phyloP scores from a whole-genome alignment of 1,139 yeast species.

The Nakaseomyces uthaithaninus region DNA sequence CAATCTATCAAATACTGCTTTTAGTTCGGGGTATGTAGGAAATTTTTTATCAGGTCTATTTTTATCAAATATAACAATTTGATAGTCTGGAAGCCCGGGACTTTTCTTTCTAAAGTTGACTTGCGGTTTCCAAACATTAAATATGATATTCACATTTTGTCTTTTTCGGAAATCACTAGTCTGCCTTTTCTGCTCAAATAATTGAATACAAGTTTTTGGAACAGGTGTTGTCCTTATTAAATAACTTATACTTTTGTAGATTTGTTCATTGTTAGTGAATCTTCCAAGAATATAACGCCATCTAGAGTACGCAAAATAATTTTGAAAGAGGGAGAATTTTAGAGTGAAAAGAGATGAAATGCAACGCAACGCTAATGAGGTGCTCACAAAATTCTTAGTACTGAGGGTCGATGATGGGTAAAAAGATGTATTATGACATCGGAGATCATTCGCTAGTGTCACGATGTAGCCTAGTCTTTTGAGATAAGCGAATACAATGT shows the following conservation, averaged over 20 bases:
- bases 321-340: conserved; percentile 15
- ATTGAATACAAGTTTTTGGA: conserved; percentile 16
- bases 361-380: conserved; percentile 11
- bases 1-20: conserved; percentile 19
- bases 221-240: conserved; percentile 32
- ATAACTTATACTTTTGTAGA: conserved; percentile 35
- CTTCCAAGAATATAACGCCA: conserved; percentile 19
- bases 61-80: conserved; percentile 53
- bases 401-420: conserved; percentile 14
- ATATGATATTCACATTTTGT: conserved; percentile 28
- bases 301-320: conserved; percentile 27
- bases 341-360: conserved; percentile 20
- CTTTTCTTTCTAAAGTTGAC: conserved; percentile 58
- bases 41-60: conserved; percentile 36
- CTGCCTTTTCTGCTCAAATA: conserved; percentile 7
- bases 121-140: conserved; percentile 80
- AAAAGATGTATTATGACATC: conserved; percentile 14
- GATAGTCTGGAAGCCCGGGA: conserved; percentile 72
- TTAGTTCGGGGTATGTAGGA: conserved; percentile 42
- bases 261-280: conserved; percentile 37
- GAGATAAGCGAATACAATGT: conserved; percentile 65
- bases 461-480: conserved; percentile 77
- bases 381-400: conserved; percentile 11
- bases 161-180: neutral
- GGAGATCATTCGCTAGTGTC: conserved; percentile 11